phyloP scores from a whole-genome alignment of 345 rosid species.

The Reutealis trisperma region DNA sequence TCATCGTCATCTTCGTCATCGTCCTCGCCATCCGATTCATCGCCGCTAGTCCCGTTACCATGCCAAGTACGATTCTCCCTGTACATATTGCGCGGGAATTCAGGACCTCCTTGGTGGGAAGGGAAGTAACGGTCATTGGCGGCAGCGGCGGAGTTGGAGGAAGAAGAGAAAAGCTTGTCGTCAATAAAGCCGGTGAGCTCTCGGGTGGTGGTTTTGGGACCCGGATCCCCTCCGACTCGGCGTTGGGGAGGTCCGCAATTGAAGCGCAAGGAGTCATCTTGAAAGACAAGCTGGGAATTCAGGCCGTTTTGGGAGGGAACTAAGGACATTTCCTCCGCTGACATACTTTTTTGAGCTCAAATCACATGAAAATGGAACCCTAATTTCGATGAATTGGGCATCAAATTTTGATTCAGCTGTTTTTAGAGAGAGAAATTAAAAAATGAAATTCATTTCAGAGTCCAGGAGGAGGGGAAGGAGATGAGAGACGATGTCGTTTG shows the following conservation, averaged over 20 bases:
- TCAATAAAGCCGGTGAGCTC: conserved; percentile 57
- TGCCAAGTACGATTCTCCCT: conserved; percentile 29
- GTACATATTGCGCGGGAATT: conserved; percentile 19
- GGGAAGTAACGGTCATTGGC: conserved; percentile 51
- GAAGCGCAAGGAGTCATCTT: conserved; percentile 54
- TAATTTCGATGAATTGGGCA: conserved; percentile 16
- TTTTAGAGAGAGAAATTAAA: background rate
- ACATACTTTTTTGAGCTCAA: conserved; percentile 27
- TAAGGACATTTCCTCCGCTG: conserved; percentile 46
- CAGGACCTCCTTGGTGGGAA: conserved; percentile 21
- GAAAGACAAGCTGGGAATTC: conserved; percentile 55
- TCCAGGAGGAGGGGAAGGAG: background rate
- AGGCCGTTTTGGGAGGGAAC: conserved; percentile 37
- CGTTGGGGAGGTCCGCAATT: conserved; percentile 28
- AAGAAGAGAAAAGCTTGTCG: conserved; percentile 43
- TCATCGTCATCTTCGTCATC: conserved; percentile 39
- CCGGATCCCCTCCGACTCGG: conserved; percentile 39
- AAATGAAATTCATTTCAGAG: background rate
- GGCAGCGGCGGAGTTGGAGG: conserved; percentile 16
- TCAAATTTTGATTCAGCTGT: background rate
- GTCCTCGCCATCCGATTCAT: conserved; percentile 44
- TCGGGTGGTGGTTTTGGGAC: conserved; percentile 39
- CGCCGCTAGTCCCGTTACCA: conserved; percentile 33
- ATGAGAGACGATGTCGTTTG: conserved; percentile 10
- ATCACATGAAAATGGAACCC: conserved; percentile 15